These are phyloP conservation scores for Lasiodiplodia gonubiensis DNA, from an alignment of 2,329 filamentous ascomycete species.

Conservation along the genomic window DNA sequence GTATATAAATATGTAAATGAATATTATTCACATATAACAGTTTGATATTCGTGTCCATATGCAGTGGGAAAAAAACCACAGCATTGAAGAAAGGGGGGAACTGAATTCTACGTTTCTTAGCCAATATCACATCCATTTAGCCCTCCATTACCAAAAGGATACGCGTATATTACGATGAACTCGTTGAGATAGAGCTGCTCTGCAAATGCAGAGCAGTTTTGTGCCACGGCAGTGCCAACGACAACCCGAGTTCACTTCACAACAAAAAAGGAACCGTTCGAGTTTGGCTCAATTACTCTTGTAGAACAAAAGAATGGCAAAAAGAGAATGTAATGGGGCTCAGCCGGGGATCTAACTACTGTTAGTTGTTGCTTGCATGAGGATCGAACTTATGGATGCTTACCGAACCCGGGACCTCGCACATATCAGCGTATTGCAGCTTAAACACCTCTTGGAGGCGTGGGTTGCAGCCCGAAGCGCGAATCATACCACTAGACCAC, in stretches of 20 bases:
- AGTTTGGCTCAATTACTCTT: not conserved
- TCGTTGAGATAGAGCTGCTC: too few relatives aligned
- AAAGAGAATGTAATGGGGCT: not conserved
- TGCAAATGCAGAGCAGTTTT: too few relatives aligned
- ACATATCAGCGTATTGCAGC: not conserved
- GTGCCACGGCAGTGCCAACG: too few relatives aligned
- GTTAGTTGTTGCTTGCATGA: not conserved
- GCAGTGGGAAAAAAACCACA: too few relatives aligned
- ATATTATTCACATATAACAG: too few relatives aligned
- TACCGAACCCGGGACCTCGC: constrained; percentile 19
- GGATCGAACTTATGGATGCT: constrained; percentile 9
- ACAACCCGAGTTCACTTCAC: not conserved
- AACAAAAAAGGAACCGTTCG: not conserved
- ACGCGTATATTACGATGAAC: too few relatives aligned
- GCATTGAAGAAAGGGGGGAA: too few relatives aligned
- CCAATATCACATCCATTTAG: too few relatives aligned
- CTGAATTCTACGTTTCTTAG: too few relatives aligned
- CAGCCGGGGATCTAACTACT: constrained; percentile 10
- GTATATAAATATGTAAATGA: too few relatives aligned
- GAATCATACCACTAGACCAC: constrained; percentile 31
- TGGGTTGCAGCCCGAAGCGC: constrained; percentile 6
- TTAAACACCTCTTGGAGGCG: not conserved
- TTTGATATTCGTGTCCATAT: too few relatives aligned
- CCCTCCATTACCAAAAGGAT: too few relatives aligned
- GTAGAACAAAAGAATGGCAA: not conserved